Percentiles rank a stretch among this genome's conserved stretches.
These are phyloP conservation scores for Gastrolobium villosum DNA, from an alignment of 306 rosid genomes.

Conservation along the genomic window DNA sequence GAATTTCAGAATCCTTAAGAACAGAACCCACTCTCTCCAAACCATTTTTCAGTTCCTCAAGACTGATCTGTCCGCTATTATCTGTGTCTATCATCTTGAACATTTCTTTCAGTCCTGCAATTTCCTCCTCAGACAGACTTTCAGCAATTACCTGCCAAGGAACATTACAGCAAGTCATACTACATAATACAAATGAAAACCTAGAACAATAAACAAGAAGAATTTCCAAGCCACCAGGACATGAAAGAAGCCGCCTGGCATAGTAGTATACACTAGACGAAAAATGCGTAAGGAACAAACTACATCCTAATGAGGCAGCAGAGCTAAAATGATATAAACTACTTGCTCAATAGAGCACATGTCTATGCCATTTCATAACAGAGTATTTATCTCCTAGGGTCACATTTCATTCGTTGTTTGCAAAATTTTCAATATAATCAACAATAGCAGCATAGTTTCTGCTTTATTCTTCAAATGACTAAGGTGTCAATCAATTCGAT, in stretches of 20 bases:
- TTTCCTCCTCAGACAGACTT: slow-evolving; percentile 92
- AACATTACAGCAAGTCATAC: slow-evolving; percentile 48
- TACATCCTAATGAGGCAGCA: background rate
- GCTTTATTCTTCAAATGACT: slow-evolving; percentile 28
- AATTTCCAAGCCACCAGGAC: background rate
- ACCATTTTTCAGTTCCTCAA: slow-evolving; percentile 91
- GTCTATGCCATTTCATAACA: background rate
- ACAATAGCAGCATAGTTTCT: background rate
- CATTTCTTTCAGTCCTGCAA: slow-evolving; percentile 94
- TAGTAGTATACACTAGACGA: no score
- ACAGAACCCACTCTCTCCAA: slow-evolving; percentile 84
- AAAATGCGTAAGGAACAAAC: no score
- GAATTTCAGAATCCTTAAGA: slow-evolving; percentile 84
- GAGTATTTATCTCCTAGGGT: background rate
- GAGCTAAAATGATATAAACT: slow-evolving; percentile 8
- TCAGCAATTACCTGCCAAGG: slow-evolving; percentile 88
- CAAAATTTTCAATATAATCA: background rate
- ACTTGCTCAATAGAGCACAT: background rate
- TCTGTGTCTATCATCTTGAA: slow-evolving; percentile 92
- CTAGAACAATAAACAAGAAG: background rate
- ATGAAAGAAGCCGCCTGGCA: background rate
- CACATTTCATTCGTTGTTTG: background rate
- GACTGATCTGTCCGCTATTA: slow-evolving; percentile 87
- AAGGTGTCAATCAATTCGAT: slow-evolving; percentile 17
- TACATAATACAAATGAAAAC: slow-evolving; percentile 23